Evolutionary conservation across 306 rosid species (phyloP), one percentile per base, ranked within the genome.

Genomic region (Spatholobus suberectus): DNA sequence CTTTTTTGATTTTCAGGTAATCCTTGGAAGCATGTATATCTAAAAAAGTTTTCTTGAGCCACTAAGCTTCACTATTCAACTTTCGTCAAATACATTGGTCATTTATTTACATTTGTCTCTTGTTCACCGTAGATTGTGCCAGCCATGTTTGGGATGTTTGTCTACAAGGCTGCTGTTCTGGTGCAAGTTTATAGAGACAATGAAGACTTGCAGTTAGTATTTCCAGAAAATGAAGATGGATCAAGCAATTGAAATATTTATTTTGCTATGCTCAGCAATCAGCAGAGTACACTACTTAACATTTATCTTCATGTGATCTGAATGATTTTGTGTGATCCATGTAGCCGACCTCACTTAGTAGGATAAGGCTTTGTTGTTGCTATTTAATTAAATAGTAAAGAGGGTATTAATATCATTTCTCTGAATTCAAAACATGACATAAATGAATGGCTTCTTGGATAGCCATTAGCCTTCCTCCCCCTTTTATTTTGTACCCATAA

Each of bases 111-210:
- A 57, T 32, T 34, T 84, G 26, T 57, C 5, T 68, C 18, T 79
- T 86, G 23, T 81, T 58, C 83, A 66, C 70, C 54, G 15, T 85
- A 95, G 99, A 83, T 95, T 81, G 95, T 91, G 75, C 99, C 99
- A 10, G 99, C 99, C 37, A 93, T 93, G 94, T 77, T 93, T 69
- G 99, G 99, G 82, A 82, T 95, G 98, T 91, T 95, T 76, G 99
- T 92, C 65, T 92, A 95, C 84, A 95, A 95, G 86, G 99, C 94
- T 72, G 99, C 97, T 52, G 91, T 69, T 29, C 93, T 95, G 47
- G 93, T 89, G 55, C 99, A 95, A 92, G 98, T 92, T 43, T 93
- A 95, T 75, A 88, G 99, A 85, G 99, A 95, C 80, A 95, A 95
- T 35, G 95, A 93, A 83, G 94, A 88, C 81, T 87, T 95, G 63